Base-by-base conservation (phyloP, 2,329 filamentous ascomycete species). In the Fusarium vanettenii region DNA sequence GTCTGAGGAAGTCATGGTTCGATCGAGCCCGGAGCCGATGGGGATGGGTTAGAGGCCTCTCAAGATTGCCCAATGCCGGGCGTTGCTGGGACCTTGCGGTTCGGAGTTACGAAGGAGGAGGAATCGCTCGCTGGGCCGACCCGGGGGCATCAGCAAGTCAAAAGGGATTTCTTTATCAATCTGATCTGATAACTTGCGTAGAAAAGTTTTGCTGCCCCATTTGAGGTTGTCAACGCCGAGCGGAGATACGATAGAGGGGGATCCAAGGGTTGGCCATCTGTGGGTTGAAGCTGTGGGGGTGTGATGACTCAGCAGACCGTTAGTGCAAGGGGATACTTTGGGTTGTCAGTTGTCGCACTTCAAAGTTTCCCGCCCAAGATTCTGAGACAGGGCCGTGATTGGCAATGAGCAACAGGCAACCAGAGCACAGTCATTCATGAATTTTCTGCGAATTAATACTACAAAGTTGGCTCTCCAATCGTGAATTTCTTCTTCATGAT, bases 131-230 rank as follows among this genome's bases (percentile, higher is more conserved):
- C 65, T 70, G 73, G 72, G 69, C 64, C 69, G 66, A 71, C 61
- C 72, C 69, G 78, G 79, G 77, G 79, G 76, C 74, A 67, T 76
- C 70, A 71, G 67, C 73, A 79, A 77, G 78, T 79, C 67, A 75
- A 75, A 79, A 76, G 74, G 70, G 71, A 76, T 75, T 76, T 76
- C 67, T 81, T 84, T 83, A 84, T 84, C 82, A 84, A 84, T 84
- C 82, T 80, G 75, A 83, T 83, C 82, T 81, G 82, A 84, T 84
- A 83, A 82, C 60, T 57, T 64, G 56, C 45, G 67, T 50, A 70
- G 74, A 77, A 79, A 73, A 79, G 70, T 73, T 80, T 80, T 75
- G 68, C 73, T 27, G 48, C 55, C 57, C 55, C 63, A 41, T 59
- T 50, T 66, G 43, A 59, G 25, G 50, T 62, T 57, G 59, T 71